Base-by-base conservation (phyloP, 2,329 filamentous ascomycete species). In the Pyrenophora tritici-repentis region DNA sequence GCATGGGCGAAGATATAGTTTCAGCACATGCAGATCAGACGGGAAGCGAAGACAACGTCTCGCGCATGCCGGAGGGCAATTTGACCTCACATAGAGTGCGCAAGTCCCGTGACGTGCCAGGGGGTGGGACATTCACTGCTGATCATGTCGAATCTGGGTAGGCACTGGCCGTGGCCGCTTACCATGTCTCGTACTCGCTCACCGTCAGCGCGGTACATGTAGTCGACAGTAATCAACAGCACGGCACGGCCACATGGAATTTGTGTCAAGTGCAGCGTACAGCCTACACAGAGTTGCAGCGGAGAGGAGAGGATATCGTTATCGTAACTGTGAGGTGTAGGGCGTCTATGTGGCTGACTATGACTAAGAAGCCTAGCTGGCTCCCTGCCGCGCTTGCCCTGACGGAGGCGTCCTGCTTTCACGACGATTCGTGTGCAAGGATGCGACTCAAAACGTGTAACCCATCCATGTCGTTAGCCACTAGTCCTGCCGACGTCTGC, bases 21-120 rank as follows among this genome's bases (percentile, higher is more conserved):
- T 66, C 58, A 63, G 46, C 44, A 33, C 36, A 37, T 56, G 65
- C 55, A 56, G 62, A 67, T 67, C 64, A 58, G 63, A 65, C 65
- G 61, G 60, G 62, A 29, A 61, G 58, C 56, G 58, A 54, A 53
- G 42, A 49, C 37, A 39, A 42, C 32, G 39, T 63, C 64, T 65
- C 55, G 61, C 59, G 58, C 55, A 33, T 32, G 31, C 31, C 45
- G 22, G 45, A 47, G 24, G 26, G 33, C 45, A 12, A 24, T 29
- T 34, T 41, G 31, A 32, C 29, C 31, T 47, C 45, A 42, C 37
- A 42, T 49, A 47, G 52, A 47, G 32, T 43, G 38, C 47, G 5
- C 12, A 40, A 17, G 47, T 58, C 55, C 45, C 46, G 45, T 53
- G 50, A 49, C 26, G 31, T 35, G 32, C 32, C n/a, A 48, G 38